Evolutionary conservation across 805 yeast species (phyloP).

Genomic region (Wickerhamomyces sydowiorum): DNA sequence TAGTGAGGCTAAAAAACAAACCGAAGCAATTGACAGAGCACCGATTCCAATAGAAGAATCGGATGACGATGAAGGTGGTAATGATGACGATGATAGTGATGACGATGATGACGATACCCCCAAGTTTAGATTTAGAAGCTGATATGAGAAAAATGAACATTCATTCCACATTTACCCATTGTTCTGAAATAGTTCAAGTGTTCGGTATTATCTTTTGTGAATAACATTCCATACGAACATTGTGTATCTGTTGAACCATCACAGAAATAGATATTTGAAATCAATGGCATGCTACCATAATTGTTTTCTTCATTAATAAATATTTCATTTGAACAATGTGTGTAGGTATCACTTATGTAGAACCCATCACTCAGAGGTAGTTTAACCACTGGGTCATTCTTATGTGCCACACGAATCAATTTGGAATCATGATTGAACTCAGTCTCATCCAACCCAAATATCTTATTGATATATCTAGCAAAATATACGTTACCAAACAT

Average conservation of each 20-base stretch:
- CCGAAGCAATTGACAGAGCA: neutral
- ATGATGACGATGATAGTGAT: conserved; percentile 16
- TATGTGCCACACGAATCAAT: conserved; percentile 19
- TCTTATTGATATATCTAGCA: conserved; percentile 7
- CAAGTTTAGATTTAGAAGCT: conserved; percentile 26
- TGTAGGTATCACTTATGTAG: conserved; percentile 12
- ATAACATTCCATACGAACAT: conserved; percentile 22
- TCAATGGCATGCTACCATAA: conserved; percentile 5
- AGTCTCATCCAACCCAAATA: conserved; percentile 3
- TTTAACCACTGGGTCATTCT: conserved; percentile 21
- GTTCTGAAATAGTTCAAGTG: conserved; percentile 23
- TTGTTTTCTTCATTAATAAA: conserved; percentile 18
- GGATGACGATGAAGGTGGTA: neutral
- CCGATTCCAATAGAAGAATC: neutral
- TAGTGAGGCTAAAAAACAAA: neutral
- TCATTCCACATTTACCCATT: conserved; percentile 22
- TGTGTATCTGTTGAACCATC: conserved; percentile 64
- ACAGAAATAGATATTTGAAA: conserved; percentile 65
- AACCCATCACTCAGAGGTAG: conserved; percentile 16
- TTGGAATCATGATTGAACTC: conserved; percentile 2
- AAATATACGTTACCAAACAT: conserved; percentile 19
- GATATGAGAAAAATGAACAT: conserved; percentile 4
- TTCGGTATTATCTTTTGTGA: conserved; percentile 16
- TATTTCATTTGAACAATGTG: conserved; percentile 16
- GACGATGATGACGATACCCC: conserved; percentile 30